A percentile compares a stretch with the other conserved stretches of the same genome.
phyloP scores from a whole-genome alignment of 495 filamentous ascomycete genomes.

The Lasiosphaeria miniovina region DNA sequence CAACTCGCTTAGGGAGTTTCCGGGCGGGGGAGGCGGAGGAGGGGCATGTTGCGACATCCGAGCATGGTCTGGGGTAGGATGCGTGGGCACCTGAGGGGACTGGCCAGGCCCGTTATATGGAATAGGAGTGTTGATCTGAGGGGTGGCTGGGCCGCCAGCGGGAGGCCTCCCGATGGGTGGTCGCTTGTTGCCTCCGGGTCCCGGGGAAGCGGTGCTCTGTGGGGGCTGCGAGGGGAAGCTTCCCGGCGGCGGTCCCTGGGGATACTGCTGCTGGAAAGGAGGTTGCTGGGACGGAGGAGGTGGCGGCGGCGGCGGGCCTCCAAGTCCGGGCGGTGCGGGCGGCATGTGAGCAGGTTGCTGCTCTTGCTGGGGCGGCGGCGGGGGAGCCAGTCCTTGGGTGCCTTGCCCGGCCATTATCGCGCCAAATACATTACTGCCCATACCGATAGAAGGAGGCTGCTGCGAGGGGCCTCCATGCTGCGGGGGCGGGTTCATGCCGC shows the following conservation, averaged over 20 bases:
- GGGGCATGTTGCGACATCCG: conserved; percentile 32
- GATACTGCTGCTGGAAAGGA: conserved; percentile 50
- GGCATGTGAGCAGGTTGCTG: conserved; percentile 56
- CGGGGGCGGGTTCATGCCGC: conserved; percentile 60
- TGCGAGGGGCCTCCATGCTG: conserved; percentile 77
- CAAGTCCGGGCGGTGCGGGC: conserved; percentile 63
- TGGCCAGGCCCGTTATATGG: conserved; percentile 77
- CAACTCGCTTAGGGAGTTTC: conserved; percentile 82
- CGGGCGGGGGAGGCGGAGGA: conserved; percentile 41
- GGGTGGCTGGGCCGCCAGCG: conserved; percentile 76
- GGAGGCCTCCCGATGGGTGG: conserved; percentile 53
- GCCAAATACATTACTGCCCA: conserved; percentile 88
- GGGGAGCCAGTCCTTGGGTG: conserved; percentile 79
- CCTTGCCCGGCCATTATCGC: conserved; percentile 92
- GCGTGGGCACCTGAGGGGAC: conserved; percentile 77
- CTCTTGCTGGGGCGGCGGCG: conserved; percentile 62
- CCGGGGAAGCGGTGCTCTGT: conserved; percentile 81
- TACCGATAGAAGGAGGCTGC: conserved; percentile 75
- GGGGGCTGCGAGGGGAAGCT: conserved; percentile 64
- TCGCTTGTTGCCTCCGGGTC: conserved; percentile 59
- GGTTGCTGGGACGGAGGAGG: conserved; percentile 52
- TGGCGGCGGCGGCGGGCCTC: conserved; percentile 58
- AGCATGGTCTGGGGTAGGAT: conserved; percentile 65
- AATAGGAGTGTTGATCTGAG: conserved; percentile 78
- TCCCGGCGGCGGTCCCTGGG: conserved; percentile 48